phyloP scores from a whole-genome alignment of 345 rosid genomes.

The Pistacia integerrima region DNA sequence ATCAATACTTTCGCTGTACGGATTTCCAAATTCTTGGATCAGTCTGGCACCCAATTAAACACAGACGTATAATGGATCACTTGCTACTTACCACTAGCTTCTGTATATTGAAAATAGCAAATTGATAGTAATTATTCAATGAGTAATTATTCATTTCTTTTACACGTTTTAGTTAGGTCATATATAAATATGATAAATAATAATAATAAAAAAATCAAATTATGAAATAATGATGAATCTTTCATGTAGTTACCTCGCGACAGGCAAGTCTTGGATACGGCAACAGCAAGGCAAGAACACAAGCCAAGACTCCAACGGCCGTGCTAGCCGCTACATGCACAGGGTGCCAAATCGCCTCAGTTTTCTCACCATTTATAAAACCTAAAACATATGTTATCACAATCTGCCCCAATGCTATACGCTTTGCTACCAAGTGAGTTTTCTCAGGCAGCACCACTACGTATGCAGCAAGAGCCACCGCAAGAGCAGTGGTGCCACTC shows the following conservation, averaged over 20 bases:
- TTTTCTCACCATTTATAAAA: conserved; percentile 51
- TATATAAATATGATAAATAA: too few relatives aligned
- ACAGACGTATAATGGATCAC: too few relatives aligned
- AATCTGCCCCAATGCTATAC: conserved; percentile 82
- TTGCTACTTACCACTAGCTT: too few relatives aligned
- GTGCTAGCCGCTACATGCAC: conserved; percentile 78
- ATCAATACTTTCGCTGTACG: too few relatives aligned
- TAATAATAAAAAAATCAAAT: neutral
- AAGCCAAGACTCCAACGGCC: conserved; percentile 72
- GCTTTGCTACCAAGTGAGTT: conserved; percentile 64
- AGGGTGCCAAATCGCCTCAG: conserved; percentile 70
- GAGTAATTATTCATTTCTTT: too few relatives aligned
- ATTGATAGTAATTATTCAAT: too few relatives aligned
- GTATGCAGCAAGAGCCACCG: conserved; percentile 57
- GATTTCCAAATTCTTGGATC: too few relatives aligned
- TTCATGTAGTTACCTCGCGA: conserved; percentile 48
- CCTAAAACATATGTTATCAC: conserved; percentile 67
- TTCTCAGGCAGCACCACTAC: conserved; percentile 62
- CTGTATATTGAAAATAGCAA: too few relatives aligned
- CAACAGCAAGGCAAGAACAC: conserved; percentile 63
- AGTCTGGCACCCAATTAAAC: too few relatives aligned
- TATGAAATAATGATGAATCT: neutral
- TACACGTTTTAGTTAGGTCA: too few relatives aligned
- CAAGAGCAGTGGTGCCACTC: conserved; percentile 48
- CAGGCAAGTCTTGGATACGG: conserved; percentile 83